Evolutionary conservation across 495 filamentous ascomycete genomes (phyloP), one percentile per base, ranked within the genome.

Genomic region (Talaromyces proteolyticus): DNA sequence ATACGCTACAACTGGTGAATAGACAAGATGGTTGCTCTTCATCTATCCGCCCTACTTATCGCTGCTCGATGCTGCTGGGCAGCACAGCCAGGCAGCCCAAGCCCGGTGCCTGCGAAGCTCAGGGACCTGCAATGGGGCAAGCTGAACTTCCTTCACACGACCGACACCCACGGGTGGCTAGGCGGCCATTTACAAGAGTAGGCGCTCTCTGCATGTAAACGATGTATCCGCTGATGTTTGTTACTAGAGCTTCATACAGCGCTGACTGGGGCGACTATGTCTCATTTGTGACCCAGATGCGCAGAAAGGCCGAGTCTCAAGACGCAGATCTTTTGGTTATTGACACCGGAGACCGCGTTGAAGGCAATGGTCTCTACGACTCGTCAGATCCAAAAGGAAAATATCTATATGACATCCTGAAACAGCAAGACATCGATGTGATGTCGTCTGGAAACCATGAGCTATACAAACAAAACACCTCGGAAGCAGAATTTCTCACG

Each of bases 211-310:
- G 48, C 17, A 14, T 36, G 42, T 50, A 34, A 53, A 53, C 17
- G n/a, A 29, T 4, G n/a, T 18, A 18, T 42, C 44, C 47, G 47
- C 66, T 72, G 41, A 72, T 48, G 37, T 45, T 25, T 24, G 39
- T 6, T 46, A 14, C 29, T 42, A 89, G 85, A 68, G 73, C 90
- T 1, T 90, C 89, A 21, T 98, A 88, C 64, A 91, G 89, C 14
- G 94, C 89, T 34, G 93, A 97, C 63, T 96, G 93, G 87, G 93
- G 93, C 29, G 93, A 98, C 69, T 98, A 97, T 67, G 78, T 97
- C 56, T 97, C 93, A 8, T 95, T 98, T 59, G 81, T 91, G 18
- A 68, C 82, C 25, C 89, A 89, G 56, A 81, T 98, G 77, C 85
- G 81, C 20, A 72, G 80, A 55, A 84, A 77, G 61, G 88, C 89